Percentiles rank a stretch among this genome's conserved stretches.
Evolutionary conservation across 768 basidiomycete genomes (phyloP).

Genomic region (Tephrocybe sp.): DNA sequence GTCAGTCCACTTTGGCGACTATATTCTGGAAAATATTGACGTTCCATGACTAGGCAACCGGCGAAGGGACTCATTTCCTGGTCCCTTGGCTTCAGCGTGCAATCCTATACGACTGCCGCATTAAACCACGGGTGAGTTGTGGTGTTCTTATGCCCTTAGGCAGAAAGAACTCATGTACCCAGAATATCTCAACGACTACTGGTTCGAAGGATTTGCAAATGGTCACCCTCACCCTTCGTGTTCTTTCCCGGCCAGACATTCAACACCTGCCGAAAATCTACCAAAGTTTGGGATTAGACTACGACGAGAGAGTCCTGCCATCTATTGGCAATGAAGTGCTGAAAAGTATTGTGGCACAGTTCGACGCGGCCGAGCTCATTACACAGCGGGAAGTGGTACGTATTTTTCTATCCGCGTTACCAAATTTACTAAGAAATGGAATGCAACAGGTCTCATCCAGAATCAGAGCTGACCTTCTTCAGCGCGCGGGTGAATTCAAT

Average conservation of each 20-base stretch:
- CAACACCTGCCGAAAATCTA: conserved; percentile 90
- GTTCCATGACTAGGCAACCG: conserved; percentile 57
- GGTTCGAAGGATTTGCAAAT: conserved; percentile 99
- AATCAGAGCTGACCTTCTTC: conserved; percentile 88
- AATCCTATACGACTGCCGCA: conserved; percentile 96
- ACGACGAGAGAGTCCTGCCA: conserved; percentile 96
- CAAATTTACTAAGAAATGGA: background rate
- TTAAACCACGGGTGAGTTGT: conserved; percentile 82
- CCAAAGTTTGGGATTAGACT: conserved; percentile 91
- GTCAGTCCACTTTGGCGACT: conserved; percentile 34
- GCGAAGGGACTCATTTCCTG: conserved; percentile 95
- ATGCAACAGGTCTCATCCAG: conserved; percentile 73
- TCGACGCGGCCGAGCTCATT: conserved; percentile 95
- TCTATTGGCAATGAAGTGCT: conserved; percentile 98
- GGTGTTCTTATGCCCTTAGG: background rate
- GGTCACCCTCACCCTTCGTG: conserved; percentile 95
- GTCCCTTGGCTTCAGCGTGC: conserved; percentile 95
- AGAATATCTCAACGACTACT: conserved; percentile 99
- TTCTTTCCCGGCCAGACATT: conserved; percentile 91
- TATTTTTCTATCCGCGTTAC: conserved; percentile 13
- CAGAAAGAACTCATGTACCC: background rate
- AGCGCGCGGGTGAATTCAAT: conserved; percentile 95
- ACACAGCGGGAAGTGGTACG: conserved; percentile 96
- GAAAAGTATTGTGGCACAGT: conserved; percentile 97
- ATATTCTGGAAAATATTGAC: conserved; percentile 6